Percentiles rank a stretch among this genome's conserved stretches.
Conservation (phyloP, 352 stramenopile genomes). For the Phytophthora citricola region DNA sequence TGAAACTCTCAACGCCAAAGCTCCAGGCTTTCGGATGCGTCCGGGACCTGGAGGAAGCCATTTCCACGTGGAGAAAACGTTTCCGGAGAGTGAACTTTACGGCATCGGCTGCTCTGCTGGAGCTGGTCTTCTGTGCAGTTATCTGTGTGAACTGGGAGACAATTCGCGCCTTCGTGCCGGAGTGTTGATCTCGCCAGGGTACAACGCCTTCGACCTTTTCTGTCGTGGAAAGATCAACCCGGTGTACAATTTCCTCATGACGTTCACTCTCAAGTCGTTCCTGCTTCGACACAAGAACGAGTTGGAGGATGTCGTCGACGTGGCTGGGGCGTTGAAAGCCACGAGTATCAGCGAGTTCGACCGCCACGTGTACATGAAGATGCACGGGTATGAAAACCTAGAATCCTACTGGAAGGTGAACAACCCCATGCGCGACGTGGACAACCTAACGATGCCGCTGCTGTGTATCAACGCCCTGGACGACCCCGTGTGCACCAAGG, state of each 20-base stretch:
- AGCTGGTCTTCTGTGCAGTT: conserved; percentile 73
- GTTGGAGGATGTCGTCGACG: conserved; percentile 55
- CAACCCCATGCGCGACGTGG: conserved; percentile 75
- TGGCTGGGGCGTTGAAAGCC: conserved; percentile 51
- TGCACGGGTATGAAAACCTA: conserved; percentile 74
- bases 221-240: conserved; percentile 66
- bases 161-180: conserved; percentile 58
- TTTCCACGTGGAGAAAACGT: conserved; percentile 58
- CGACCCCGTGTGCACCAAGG: conserved; percentile 78
- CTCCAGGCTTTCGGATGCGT: conserved; percentile 80
- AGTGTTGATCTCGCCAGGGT: conserved; percentile 79
- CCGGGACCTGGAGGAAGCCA: conserved; percentile 59
- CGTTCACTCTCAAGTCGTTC: conserved; percentile 74
- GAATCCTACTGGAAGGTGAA: conserved; percentile 77
- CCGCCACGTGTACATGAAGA: conserved; percentile 80
- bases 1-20: conserved; percentile 66
- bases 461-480: conserved; percentile 82
- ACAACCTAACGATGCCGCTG: conserved; percentile 61
- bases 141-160: conserved; percentile 68
- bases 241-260: conserved; percentile 85
- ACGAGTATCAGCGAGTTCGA: conserved; percentile 77
- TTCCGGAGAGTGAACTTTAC: conserved; percentile 57
- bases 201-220: conserved; percentile 82
- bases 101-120: conserved; percentile 81
- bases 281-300: conserved; percentile 56